A percentile compares a stretch with the other conserved stretches of the same genome.
phyloP scores from a whole-genome alignment of 2,329 filamentous ascomycete species.

The Fusarium luffae region DNA sequence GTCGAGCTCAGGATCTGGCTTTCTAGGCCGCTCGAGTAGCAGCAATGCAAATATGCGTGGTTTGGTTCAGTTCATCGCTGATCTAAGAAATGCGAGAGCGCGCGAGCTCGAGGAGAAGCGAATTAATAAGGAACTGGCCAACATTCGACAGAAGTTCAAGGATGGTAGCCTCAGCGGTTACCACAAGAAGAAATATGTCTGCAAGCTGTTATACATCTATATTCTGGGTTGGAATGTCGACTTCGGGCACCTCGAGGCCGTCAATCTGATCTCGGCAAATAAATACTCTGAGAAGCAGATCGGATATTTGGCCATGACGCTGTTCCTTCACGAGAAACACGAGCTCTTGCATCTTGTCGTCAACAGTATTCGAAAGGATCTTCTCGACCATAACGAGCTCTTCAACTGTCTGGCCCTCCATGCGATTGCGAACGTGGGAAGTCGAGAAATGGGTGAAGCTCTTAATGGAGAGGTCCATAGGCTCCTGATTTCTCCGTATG shows the following conservation, averaged over 20 bases:
- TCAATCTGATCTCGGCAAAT: slow-evolving; percentile 94
- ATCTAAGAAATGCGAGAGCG: slow-evolving; percentile 92
- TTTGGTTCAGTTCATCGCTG: slow-evolving; percentile 97
- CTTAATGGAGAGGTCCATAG: slow-evolving; percentile 91
- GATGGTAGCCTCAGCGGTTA: slow-evolving; percentile 94
- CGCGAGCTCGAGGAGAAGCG: slow-evolving; percentile 97
- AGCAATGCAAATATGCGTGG: slow-evolving; percentile 79
- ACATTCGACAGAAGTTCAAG: slow-evolving; percentile 98
- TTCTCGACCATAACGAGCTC: slow-evolving; percentile 94
- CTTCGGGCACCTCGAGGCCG: slow-evolving; percentile 97
- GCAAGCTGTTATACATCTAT: slow-evolving; percentile 99
- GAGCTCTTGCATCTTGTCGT: slow-evolving; percentile 95
- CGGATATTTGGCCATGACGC: slow-evolving; percentile 94
- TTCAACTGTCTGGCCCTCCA: slow-evolving; percentile 97
- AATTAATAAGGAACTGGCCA: slow-evolving; percentile 99
- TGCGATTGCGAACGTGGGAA: slow-evolving; percentile 97
- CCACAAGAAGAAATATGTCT: slow-evolving; percentile 99
- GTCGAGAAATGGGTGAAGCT: slow-evolving; percentile 96
- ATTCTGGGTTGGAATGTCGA: slow-evolving; percentile 99
- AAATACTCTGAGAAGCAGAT: slow-evolving; percentile 99
- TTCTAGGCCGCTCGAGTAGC: slow-evolving; percentile 73
- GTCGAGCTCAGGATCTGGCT: slow-evolving; percentile 68
- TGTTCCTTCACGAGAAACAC: slow-evolving; percentile 97
- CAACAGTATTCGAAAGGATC: slow-evolving; percentile 97
- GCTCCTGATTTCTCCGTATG: slow-evolving; percentile 92